A percentile compares a stretch with the other conserved stretches of the same genome.
These are phyloP conservation scores for Desmodesmus armatus DNA, from an alignment of 139 green algal genomes.

Conservation along the genomic window DNA sequence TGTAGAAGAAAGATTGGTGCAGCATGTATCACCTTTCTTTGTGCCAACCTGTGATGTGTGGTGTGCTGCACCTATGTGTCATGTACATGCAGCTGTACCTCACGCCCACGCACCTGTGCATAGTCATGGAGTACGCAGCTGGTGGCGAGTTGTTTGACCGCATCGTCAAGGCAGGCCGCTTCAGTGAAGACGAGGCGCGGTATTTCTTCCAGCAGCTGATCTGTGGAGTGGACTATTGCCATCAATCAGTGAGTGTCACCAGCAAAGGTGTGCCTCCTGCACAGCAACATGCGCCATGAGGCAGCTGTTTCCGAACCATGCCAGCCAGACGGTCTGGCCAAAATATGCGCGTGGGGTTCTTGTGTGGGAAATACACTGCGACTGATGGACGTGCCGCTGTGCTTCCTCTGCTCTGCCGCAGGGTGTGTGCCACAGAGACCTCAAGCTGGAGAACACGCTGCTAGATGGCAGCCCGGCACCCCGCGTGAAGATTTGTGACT, in stretches of 20 bases:
- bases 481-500: constrained; percentile 98
- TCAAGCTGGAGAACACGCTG: constrained; percentile 99
- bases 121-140: constrained; percentile 89
- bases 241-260: constrained; percentile 72
- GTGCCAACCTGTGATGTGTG: background rate
- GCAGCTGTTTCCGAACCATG: background rate
- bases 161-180: constrained; percentile 93
- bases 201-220: constrained; percentile 99
- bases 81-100: constrained; percentile 75
- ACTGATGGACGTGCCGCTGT: background rate
- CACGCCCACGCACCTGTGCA: constrained; percentile 81
- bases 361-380: background rate
- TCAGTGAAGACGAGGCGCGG: constrained; percentile 96
- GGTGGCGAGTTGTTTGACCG: constrained; percentile 97
- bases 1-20: too few species aligned
- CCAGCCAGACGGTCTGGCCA: too few species aligned
- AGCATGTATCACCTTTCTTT: background rate
- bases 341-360: background rate
- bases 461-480: constrained; percentile 89
- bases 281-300: background rate
- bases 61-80: background rate
- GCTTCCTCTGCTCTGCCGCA: constrained; percentile 43
- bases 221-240: constrained; percentile 93
- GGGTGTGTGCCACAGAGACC: constrained; percentile 96
- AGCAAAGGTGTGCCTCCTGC: background rate